Evolutionary conservation across 768 basidiomycete species (phyloP).

Genomic region (Solioccasus polychromus): DNA sequence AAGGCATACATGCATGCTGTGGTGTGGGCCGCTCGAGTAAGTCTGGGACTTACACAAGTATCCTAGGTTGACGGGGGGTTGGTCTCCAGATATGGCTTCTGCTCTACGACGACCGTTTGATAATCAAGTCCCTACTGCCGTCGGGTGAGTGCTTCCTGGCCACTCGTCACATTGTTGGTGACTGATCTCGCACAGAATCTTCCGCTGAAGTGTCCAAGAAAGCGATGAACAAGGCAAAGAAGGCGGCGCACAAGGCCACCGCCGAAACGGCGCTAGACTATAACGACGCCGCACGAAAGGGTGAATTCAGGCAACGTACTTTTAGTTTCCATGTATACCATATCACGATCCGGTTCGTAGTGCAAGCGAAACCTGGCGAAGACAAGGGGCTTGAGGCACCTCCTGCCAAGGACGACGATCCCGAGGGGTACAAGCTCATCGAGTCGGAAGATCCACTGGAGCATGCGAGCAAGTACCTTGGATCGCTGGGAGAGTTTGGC

Average conservation of each 20-base stretch:
- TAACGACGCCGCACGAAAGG: slow-evolving; percentile 59
- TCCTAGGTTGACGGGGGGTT: slow-evolving; percentile 12
- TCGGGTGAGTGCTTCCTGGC: slow-evolving; percentile 30
- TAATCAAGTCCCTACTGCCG: slow-evolving; percentile 41
- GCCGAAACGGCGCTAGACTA: slow-evolving; percentile 39
- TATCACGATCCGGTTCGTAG: slow-evolving; percentile 16
- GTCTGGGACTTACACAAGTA: slow-evolving; percentile 10
- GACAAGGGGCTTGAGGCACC: slow-evolving; percentile 68
- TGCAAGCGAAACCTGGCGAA: slow-evolving; percentile 40
- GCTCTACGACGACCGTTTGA: slow-evolving; percentile 67
- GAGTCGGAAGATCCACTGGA: slow-evolving; percentile 64
- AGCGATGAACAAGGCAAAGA: slow-evolving; percentile 85
- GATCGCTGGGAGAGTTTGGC: slow-evolving; percentile 55
- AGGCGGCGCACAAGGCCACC: slow-evolving; percentile 58
- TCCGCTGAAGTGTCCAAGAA: slow-evolving; percentile 54
- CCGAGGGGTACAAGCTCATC: slow-evolving; percentile 73
- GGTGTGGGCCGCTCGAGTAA: slow-evolving; percentile 66
- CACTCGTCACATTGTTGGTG: slow-evolving; percentile 29
- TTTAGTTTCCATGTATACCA: slow-evolving; percentile 6
- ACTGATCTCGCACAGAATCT: slow-evolving; percentile 12
- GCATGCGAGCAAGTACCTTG: slow-evolving; percentile 67
- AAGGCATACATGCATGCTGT: slow-evolving; percentile 74
- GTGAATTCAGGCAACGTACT: slow-evolving; percentile 36
- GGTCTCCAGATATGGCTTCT: slow-evolving; percentile 64
- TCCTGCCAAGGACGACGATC: slow-evolving; percentile 73